Evolutionary conservation across 495 filamentous ascomycete genomes (phyloP), one percentile per base, ranked within the genome.

Genomic region (Trichoderma gamsii): DNA sequence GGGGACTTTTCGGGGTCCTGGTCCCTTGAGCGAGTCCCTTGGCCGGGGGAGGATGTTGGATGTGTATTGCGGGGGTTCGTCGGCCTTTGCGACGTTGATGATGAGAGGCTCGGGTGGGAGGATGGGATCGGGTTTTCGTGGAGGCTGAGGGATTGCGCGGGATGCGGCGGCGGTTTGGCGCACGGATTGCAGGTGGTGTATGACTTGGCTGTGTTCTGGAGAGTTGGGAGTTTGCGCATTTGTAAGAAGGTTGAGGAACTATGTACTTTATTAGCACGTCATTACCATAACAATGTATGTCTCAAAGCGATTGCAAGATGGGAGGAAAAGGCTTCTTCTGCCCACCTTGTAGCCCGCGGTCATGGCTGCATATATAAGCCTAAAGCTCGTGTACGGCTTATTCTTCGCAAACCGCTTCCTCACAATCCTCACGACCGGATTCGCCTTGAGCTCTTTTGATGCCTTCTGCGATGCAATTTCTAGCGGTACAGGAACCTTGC

Each of bases 341-440:
- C 29, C 16, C 72, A 89, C 87, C 76, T 85, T 79, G 74, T 91
- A 90, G 21, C 89, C 89, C 51, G 86, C 80, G 68, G 79, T 80
- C 23, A 88, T 72, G 5, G 84, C 78, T 70, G 81, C 79, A 35
- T 75, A 72, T 1, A 80, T 75, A 70, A 84, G 78, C 3, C 82
- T 78, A 15, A 82, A 81, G 52, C 83, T 84, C 23, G 83, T 80
- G n/a, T 88, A 72, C 16, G 72, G 72, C 68, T 74, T 78, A 66
- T 88, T 86, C 69, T 76, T 80, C 16, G 78, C 79, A 72, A 91
- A 90, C 18, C 81, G 78, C 41, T 82, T 79, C 67, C 77, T 80
- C 64, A 89, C 59, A 3, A 74, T 72, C 23, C 72, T 67, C 4
- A 63, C 66, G 56, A 77, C 52, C 4, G 76, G 76, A 66, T 73